phyloP scores from a whole-genome alignment of 148 eudicot genomes.

The Amaranthus palmeri region DNA sequence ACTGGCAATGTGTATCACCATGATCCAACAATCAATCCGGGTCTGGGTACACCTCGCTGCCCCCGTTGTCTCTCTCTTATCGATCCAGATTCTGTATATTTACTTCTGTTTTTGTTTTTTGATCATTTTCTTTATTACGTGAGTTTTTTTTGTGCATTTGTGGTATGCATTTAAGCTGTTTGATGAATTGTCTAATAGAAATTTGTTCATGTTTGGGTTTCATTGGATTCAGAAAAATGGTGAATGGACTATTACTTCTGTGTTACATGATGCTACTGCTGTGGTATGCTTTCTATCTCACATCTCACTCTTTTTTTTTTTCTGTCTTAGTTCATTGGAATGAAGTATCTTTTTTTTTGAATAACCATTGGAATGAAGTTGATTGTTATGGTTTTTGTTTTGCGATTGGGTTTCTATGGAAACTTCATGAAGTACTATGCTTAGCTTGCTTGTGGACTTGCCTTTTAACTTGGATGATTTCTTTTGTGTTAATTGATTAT shows the following conservation, averaged over 20 bases:
- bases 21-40: conserved; percentile 80
- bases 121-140: conserved; percentile 2
- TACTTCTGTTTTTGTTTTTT: not conserved
- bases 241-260: conserved; percentile 65
- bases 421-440: too few species aligned
- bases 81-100: conserved; percentile 36
- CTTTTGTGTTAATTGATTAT: not conserved
- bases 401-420: too few species aligned
- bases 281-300: conserved; percentile 38
- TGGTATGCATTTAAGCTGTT: conserved; percentile 10
- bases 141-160: not conserved
- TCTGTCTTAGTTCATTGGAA: not conserved
- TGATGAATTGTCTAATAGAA: conserved; percentile 18
- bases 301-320: not conserved
- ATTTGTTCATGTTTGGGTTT: not conserved
- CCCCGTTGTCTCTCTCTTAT: conserved; percentile 76
- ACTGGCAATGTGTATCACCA: conserved; percentile 49
- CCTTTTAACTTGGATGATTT: too few species aligned
- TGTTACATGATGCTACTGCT: conserved; percentile 61
- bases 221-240: conserved; percentile 36
- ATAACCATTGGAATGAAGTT: too few species aligned
- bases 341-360: too few species aligned
- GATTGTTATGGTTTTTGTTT: too few species aligned
- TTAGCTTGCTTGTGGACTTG: too few species aligned
- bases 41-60: conserved; percentile 72